Conservation (phyloP, 1,284 basidiomycete genomes). For the Anthracocystis setariae region DNA sequence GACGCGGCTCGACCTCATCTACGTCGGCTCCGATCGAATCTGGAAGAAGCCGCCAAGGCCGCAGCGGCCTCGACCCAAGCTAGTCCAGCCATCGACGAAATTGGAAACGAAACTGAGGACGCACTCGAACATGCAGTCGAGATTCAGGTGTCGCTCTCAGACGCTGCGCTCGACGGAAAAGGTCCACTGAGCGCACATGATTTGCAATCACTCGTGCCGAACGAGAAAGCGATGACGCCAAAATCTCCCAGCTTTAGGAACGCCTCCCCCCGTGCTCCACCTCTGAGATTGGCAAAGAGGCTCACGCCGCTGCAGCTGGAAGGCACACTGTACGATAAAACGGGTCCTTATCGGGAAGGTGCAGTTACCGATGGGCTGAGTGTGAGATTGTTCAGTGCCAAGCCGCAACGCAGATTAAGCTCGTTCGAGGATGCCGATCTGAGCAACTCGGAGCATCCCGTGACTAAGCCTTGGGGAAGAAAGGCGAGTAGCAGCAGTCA, state of each 20-base stretch:
- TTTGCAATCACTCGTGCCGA: slow-evolving; percentile 15
- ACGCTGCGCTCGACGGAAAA: slow-evolving; percentile 39
- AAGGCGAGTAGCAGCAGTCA: slow-evolving; percentile 32
- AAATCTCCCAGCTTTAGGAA: slow-evolving; percentile 13
- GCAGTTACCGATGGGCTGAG: slow-evolving; percentile 63
- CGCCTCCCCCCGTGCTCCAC: slow-evolving; percentile 33
- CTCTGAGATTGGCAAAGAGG: slow-evolving; percentile 50
- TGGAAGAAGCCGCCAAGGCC: slow-evolving; percentile 51
- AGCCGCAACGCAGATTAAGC: slow-evolving; percentile 14
- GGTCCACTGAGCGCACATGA: slow-evolving; percentile 36
- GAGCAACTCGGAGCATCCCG: slow-evolving; percentile 40
- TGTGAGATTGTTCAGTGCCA: slow-evolving; percentile 59
- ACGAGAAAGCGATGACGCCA: slow-evolving; percentile 4
- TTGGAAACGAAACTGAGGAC: slow-evolving; percentile 10
- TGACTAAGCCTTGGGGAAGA: slow-evolving; percentile 44
- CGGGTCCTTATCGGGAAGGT: slow-evolving; percentile 62
- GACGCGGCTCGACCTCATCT: slow-evolving; percentile 35
- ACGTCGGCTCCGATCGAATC: slow-evolving; percentile 35
- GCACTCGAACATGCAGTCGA: slow-evolving; percentile 19
- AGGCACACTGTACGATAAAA: slow-evolving; percentile 64
- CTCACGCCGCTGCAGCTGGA: slow-evolving; percentile 57
- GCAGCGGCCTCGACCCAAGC: slow-evolving; percentile 41
- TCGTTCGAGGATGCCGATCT: slow-evolving; percentile 41
- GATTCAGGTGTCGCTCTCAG: slow-evolving; percentile 30
- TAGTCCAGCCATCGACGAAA: slow-evolving; percentile 8